Percentiles rank a stretch among this genome's conserved stretches.
Evolutionary conservation across 2,329 filamentous ascomycete species (phyloP).

Genomic region (Corinectria fuckeliana): DNA sequence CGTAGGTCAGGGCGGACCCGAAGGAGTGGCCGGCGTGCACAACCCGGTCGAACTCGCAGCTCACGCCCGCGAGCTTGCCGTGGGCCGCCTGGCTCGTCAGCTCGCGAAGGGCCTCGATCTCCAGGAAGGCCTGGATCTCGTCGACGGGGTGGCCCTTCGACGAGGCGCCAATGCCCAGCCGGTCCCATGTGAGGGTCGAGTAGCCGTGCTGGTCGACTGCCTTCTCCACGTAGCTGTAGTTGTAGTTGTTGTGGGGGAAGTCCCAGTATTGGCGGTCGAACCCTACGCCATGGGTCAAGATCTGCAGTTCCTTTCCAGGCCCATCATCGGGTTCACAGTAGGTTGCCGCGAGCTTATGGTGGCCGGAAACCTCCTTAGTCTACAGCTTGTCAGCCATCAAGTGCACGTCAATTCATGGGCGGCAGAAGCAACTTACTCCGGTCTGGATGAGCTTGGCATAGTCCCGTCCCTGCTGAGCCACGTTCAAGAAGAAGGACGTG

Average conservation of each 20-base stretch:
- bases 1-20: constrained; percentile 64
- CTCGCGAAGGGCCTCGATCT: constrained; percentile 62
- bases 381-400: constrained; percentile 29
- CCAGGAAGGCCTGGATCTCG: constrained; percentile 63
- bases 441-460: constrained; percentile 51
- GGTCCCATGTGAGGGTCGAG: constrained; percentile 67
- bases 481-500: constrained; percentile 59
- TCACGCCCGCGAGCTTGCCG: constrained; percentile 52
- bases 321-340: constrained; percentile 64
- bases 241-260: constrained; percentile 59
- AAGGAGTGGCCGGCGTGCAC: constrained; percentile 71
- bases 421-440: constrained; percentile 44
- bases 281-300: constrained; percentile 51
- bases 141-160: constrained; percentile 64
- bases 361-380: constrained; percentile 58
- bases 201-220: constrained; percentile 63
- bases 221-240: constrained; percentile 66
- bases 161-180: constrained; percentile 65
- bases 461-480: constrained; percentile 58
- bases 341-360: constrained; percentile 64
- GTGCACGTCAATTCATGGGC: not conserved
- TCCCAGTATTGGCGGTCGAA: constrained; percentile 66
- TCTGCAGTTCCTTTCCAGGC: constrained; percentile 46
- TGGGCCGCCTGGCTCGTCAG: constrained; percentile 58
- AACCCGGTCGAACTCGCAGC: constrained; percentile 48